Evolutionary conservation across 140 eudicot species (phyloP), one percentile per base, ranked within the genome.

Genomic region (Oenanthe javanica): DNA sequence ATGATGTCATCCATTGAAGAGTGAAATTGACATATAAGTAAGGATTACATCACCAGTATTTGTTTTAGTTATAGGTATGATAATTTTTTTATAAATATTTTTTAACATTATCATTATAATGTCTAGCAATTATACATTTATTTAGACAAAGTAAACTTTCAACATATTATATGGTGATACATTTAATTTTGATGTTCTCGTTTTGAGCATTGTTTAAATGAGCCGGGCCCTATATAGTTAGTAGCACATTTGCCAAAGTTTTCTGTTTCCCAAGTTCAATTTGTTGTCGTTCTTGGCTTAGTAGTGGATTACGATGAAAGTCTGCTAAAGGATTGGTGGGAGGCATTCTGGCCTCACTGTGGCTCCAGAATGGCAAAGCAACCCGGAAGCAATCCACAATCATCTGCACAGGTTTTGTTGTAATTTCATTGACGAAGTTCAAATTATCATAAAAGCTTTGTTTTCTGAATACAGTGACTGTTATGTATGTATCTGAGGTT

Each of bases 321-420:
- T 14, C 79, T 85, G 48, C 55, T 85, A 46, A 15, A 54, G 6
- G 84, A 85, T 23, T 88, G 87, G 89, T 85, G 87, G 91, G 31
- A 75, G 2, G 11, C 72, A 15, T 85, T 88, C 79, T 81, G 85
- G 83, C 75, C 75, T 14, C 1, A 25, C 11, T 81, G 75, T 61
- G 23, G 1, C 71, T 6, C 79, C 61, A 79, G 63, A 43, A 55
- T 14, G 19, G 0, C 40, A 16, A n/a, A 18, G 15, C 38, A 69
- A 70, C n/a, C 57, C 5, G 31, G 42, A 31, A 43, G 27, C 19
- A 57, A 0, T 19, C 14, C 40, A 73, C 76, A 47, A 72, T 72
- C 76, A 50, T 47, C 79, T 6, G 74, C 55, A 38, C 31, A 77
- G 86, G 86, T 86, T 31, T 64, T 21, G 13, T 49, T 11, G 14